These are phyloP conservation scores for Calonectria pteridis DNA, from an alignment of 2,329 filamentous ascomycete species.

Conservation along the genomic window DNA sequence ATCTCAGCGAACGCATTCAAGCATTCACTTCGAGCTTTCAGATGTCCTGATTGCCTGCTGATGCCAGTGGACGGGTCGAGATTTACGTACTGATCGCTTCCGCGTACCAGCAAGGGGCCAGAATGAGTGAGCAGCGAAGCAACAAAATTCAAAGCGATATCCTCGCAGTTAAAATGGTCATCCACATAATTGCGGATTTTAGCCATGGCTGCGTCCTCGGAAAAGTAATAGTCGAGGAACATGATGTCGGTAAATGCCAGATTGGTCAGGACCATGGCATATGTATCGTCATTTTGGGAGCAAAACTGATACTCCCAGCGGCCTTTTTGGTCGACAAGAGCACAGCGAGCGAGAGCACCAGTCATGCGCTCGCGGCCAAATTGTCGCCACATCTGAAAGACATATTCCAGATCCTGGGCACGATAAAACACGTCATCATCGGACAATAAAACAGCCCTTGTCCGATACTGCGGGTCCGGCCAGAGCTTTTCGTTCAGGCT, in stretches of 20 bases:
- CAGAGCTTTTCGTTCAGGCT: conserved; percentile 4
- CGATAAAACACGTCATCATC: background rate
- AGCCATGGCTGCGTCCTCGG: background rate
- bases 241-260: background rate
- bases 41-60: background rate
- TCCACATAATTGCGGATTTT: background rate
- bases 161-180: background rate
- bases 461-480: background rate
- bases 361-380: background rate
- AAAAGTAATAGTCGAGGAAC: conserved; percentile 7
- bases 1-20: background rate
- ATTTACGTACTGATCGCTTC: background rate
- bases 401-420: background rate
- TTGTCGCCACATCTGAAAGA: conserved; percentile 4
- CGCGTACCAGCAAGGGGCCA: background rate
- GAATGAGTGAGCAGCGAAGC: background rate
- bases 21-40: background rate
- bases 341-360: background rate
- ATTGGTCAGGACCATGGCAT: background rate
- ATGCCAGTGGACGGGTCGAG: background rate
- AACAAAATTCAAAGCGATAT: background rate
- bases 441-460: background rate
- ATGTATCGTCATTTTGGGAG: background rate
- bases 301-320: background rate
- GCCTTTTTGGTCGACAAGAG: background rate